Base-by-base conservation (phyloP, 2,329 filamentous ascomycete species). In the Ophiobolus disseminans region DNA sequence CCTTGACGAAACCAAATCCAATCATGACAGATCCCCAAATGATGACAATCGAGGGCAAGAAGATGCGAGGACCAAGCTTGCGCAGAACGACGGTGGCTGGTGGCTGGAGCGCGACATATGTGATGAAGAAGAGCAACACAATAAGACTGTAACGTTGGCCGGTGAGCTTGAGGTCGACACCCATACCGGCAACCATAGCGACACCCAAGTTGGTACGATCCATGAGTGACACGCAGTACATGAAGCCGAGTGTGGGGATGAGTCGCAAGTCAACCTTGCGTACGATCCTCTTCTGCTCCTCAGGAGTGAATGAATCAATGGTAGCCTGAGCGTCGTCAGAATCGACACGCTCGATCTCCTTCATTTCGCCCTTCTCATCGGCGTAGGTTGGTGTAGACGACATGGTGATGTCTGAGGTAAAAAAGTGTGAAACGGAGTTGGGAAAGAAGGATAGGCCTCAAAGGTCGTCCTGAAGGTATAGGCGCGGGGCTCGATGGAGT, bases 191-290 rank as follows among this genome's bases (percentile, higher is more conserved):
- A 5, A 69, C 58, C 44, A 66, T 63, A 14, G 70, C 72, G 19
- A 72, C 69, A 45, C 68, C 67, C 5, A 75, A 58, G 44, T 76
- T 76, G 46, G 68, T 68, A 26, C 73, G 63, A 38, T 76, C 74
- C 53, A 76, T 69, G 20, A 73, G 53, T 0, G 70, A 66, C 19
- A 75, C 68, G 7, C 68, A 72, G 52, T 75, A 75, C 56, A 76
- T 69, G 36, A 69, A 57, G 3, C 71, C 72, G 2, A 76, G 62
- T 8, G 73, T 73, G 4, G 74, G 73, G 10, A 77, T 69, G 1
- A 76, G 65, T 17, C 74, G 68, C 35, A 66, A 48, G 52, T 76
- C 75, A 14, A 73, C 51, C 43, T 59, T 63, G 47, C 57, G 60
- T 16, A 63, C 46, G 38, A 63, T 62, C 46, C 53, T 60, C 49